phyloP scores from a whole-genome alignment of 441 rosid species.

The Bruguiera hainesii region DNA sequence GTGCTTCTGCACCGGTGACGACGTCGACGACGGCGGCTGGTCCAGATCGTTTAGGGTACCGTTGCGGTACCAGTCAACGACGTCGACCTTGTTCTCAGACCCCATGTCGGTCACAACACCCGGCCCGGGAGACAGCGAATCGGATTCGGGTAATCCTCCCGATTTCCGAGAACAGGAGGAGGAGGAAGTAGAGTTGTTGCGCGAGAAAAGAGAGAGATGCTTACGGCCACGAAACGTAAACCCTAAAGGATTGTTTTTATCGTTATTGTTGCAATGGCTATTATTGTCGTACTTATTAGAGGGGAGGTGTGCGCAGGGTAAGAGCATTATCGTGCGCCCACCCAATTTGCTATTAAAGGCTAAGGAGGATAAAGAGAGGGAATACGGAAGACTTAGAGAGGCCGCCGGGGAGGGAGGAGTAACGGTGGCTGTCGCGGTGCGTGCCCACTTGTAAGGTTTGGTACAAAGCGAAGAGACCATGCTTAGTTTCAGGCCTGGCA shows the following conservation, averaged over 20 bases:
- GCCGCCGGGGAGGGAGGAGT: slow-evolving; percentile 3
- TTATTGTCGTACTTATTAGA: not conserved
- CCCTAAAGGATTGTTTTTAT: slow-evolving; percentile 25
- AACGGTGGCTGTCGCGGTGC: slow-evolving; percentile 20
- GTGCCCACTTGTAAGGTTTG: slow-evolving; percentile 36
- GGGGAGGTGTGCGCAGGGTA: slow-evolving; percentile 29
- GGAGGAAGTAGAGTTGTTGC: not conserved
- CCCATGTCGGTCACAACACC: slow-evolving; percentile 46
- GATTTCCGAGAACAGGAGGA: slow-evolving; percentile 20
- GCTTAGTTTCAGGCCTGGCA: slow-evolving; percentile 35
- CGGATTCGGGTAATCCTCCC: slow-evolving; percentile 25
- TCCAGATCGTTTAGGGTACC: slow-evolving; percentile 12
- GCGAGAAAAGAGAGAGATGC: slow-evolving; percentile 14
- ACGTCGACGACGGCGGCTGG: slow-evolving; percentile 9
- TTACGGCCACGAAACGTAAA: slow-evolving; percentile 28
- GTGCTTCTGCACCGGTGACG: slow-evolving; percentile 33
- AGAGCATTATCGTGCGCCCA: slow-evolving; percentile 44
- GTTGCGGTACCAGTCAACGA: slow-evolving; percentile 20
- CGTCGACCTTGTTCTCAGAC: slow-evolving; percentile 34
- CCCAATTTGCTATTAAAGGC: slow-evolving; percentile 17
- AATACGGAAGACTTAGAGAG: not conserved
- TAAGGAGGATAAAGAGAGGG: slow-evolving; percentile 11
- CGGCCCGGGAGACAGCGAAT: slow-evolving; percentile 34
- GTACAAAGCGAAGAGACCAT: slow-evolving; percentile 30
- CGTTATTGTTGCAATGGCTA: slow-evolving; percentile 14